A percentile compares a stretch with the other conserved stretches of the same genome.
Evolutionary conservation across 192 early-diverging fungal genomes (phyloP).

Genomic region (Polychytrium aggregatum): DNA sequence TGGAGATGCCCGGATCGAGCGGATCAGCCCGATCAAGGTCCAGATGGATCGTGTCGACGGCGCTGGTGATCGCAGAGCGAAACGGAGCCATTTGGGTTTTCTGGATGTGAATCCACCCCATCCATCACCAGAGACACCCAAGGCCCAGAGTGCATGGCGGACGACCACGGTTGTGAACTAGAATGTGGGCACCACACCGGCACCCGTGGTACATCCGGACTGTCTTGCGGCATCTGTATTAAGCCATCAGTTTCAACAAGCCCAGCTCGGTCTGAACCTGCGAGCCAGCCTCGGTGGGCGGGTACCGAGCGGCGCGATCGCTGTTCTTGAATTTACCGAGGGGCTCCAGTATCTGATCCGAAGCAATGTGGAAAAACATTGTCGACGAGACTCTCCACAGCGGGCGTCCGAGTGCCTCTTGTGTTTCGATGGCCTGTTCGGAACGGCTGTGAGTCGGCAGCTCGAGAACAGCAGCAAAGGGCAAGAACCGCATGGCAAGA

Average conservation of each 20-base stretch:
- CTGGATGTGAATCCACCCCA: no score
- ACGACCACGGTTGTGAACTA: no score
- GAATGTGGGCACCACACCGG: no score
- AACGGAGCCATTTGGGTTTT: no score
- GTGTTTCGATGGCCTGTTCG: slow-evolving; percentile 32
- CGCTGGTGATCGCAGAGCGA: no score
- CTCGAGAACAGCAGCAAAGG: not conserved
- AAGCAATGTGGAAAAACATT: slow-evolving; percentile 59
- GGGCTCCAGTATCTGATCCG: slow-evolving; percentile 47
- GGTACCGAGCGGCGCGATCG: slow-evolving; percentile 33
- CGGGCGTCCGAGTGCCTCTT: slow-evolving; percentile 34
- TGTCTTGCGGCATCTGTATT: not conserved
- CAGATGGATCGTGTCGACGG: no score
- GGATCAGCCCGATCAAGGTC: no score
- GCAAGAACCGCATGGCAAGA: not conserved
- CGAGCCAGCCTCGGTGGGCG: slow-evolving; percentile 44
- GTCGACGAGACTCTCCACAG: slow-evolving; percentile 65
- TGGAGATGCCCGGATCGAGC: no score
- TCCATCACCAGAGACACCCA: no score
- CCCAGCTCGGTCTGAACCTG: slow-evolving; percentile 55
- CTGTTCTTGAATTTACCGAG: slow-evolving; percentile 31
- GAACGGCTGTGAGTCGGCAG: not conserved
- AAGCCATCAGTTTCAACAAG: slow-evolving; percentile 41
- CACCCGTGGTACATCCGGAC: no score
- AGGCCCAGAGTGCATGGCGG: no score